phyloP scores from a whole-genome alignment of 2,329 filamentous ascomycete species.

The Venturia asperata region DNA sequence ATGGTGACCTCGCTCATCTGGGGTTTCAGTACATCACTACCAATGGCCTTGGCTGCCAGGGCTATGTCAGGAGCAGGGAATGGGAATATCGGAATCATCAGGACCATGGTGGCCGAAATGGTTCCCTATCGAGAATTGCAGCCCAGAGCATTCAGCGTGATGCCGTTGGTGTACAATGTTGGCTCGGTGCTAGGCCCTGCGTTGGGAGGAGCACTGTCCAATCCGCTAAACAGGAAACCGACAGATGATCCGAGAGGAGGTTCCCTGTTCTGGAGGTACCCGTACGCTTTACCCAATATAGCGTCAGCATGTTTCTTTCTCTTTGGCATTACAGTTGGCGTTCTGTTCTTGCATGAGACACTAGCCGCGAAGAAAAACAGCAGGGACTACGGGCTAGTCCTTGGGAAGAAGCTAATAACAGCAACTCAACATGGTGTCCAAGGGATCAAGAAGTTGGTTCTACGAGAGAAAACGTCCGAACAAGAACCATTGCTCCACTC shows the following conservation, averaged over 20 bases:
- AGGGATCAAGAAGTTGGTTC: background rate
- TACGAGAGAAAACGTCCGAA: background rate
- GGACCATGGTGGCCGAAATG: slow-evolving; percentile 89
- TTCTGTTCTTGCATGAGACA: slow-evolving; percentile 85
- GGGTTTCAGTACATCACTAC: slow-evolving; percentile 71
- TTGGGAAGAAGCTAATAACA: slow-evolving; percentile 45
- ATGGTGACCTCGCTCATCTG: slow-evolving; percentile 77
- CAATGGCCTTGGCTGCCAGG: slow-evolving; percentile 72
- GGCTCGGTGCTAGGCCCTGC: slow-evolving; percentile 83
- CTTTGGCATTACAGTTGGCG: slow-evolving; percentile 64
- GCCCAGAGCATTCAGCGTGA: slow-evolving; percentile 81
- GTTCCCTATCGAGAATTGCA: slow-evolving; percentile 69
- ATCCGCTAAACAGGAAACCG: slow-evolving; percentile 69
- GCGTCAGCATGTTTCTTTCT: slow-evolving; percentile 70
- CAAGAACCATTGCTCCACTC: slow-evolving; percentile 14
- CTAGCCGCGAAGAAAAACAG: slow-evolving; percentile 61
- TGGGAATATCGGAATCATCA: slow-evolving; percentile 77
- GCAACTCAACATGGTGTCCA: background rate
- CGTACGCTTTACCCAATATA: slow-evolving; percentile 79
- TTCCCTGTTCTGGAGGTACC: slow-evolving; percentile 65
- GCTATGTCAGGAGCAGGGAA: slow-evolving; percentile 77
- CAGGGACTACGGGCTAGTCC: slow-evolving; percentile 65
- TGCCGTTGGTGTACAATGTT: slow-evolving; percentile 86
- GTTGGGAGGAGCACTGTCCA: slow-evolving; percentile 79
- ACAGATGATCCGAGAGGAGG: slow-evolving; percentile 47